These are phyloP conservation scores for Russula lepida DNA, from an alignment of 768 basidiomycete species.

Conservation along the genomic window DNA sequence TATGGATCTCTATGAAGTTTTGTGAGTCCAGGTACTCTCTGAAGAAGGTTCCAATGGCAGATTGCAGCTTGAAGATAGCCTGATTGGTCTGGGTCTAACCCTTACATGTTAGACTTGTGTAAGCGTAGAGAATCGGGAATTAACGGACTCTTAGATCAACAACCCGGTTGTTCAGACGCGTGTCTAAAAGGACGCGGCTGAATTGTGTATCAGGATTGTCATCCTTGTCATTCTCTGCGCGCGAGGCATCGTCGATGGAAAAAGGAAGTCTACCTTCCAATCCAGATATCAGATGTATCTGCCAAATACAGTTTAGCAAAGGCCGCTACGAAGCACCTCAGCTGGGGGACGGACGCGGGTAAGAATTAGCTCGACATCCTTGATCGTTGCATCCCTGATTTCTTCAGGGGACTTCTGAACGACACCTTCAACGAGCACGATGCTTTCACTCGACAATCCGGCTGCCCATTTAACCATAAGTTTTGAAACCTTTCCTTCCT, in stretches of 20 bases:
- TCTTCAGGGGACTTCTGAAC: slow-evolving; percentile 70
- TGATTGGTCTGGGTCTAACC: slow-evolving; percentile 87
- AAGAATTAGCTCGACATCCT: slow-evolving; percentile 82
- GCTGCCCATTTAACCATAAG: slow-evolving; percentile 96
- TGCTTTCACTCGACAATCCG: slow-evolving; percentile 71
- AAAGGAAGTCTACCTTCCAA: slow-evolving; percentile 80
- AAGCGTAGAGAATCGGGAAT: neutral
- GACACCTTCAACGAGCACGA: slow-evolving; percentile 81
- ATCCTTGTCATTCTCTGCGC: slow-evolving; percentile 68
- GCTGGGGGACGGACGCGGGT: slow-evolving; percentile 47
- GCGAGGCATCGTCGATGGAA: slow-evolving; percentile 84
- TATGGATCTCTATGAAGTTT: slow-evolving; percentile 92
- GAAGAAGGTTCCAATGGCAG: slow-evolving; percentile 84
- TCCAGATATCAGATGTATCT: slow-evolving; percentile 80
- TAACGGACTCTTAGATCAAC: slow-evolving; percentile 80
- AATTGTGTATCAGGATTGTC: slow-evolving; percentile 45
- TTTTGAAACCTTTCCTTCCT: slow-evolving; percentile 76
- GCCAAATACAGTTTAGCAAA: neutral
- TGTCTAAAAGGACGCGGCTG: slow-evolving; percentile 83
- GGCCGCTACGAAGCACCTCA: neutral
- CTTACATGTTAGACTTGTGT: neutral
- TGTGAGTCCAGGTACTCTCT: slow-evolving; percentile 64
- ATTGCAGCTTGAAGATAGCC: slow-evolving; percentile 87
- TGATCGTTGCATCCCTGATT: slow-evolving; percentile 88
- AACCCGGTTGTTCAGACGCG: slow-evolving; percentile 88